Base-by-base conservation (phyloP, 1,284 basidiomycete species). In the Sanghuangporus baumii region DNA sequence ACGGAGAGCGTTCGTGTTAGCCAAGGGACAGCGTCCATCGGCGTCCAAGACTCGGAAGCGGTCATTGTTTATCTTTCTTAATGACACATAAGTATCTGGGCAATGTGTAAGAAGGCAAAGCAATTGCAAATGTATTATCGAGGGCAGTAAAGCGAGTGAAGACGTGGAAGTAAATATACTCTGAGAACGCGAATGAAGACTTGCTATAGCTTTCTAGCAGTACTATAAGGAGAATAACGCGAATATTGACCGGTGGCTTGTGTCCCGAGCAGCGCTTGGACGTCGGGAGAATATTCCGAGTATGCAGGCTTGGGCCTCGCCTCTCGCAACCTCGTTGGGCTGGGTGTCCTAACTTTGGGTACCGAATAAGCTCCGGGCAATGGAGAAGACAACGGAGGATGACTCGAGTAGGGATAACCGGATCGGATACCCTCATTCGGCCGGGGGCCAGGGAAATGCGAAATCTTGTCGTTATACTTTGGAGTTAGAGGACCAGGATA, bases 11-110 rank as follows among this genome's bases (percentile, higher is more conserved):
- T 75, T 0, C 48, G 62, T 6, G 72, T 76, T 9, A 68, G 57
- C 31, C 70, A 68, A 20, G 71, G 71, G 7, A 62, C 66, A 41
- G 60, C 73, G 47, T 70, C 69, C 2, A 72, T 78, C 9, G 65
- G 68, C 8, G 72, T 79, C 58, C 67, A 67, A 23, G 76, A 74
- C 8, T 76, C 76, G 7, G 78, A 79, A 67, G 77, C 76, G 12
- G 62, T 77, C 60, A 75, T 78, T 55, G 70, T 78, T 58, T 76
- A 70, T 55, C 57, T 58, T 18, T 48, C 57, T 46, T 46, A 6
- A 46, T 16, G 20, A 46, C 6, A 18, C 3, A 41, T 12, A 23
- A 23, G 40, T 41, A 18, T n/a, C 7, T 46, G 16, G 16, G 20
- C 43, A 46, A 23, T 23, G 23, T 23, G 23, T 23, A 23, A 7